Conservation (phyloP, 768 basidiomycete species). For the Xerocomellus chrysenteron region DNA sequence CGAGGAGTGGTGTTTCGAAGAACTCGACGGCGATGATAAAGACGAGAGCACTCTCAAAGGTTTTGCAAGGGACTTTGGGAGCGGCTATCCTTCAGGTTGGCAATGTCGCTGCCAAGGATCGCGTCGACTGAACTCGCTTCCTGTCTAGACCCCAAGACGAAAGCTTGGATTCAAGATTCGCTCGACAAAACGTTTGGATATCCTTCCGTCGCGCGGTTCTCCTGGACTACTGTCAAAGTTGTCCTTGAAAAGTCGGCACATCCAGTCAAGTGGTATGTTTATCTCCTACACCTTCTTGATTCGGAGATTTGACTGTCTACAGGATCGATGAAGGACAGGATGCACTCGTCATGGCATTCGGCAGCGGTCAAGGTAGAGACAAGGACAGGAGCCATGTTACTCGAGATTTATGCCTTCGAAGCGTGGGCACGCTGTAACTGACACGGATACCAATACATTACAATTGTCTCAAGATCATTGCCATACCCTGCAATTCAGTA, state of each 20-base stretch:
- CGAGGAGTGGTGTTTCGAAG: slow-evolving; percentile 82
- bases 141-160: slow-evolving; percentile 83
- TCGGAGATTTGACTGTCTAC: neutral
- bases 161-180: slow-evolving; percentile 75
- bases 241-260: slow-evolving; percentile 79
- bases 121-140: neutral
- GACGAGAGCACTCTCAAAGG: slow-evolving; percentile 3
- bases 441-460: slow-evolving; percentile 16
- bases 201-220: slow-evolving; percentile 87
- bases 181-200: slow-evolving; percentile 91
- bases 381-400: slow-evolving; percentile 71
- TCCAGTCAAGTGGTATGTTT: slow-evolving; percentile 70
- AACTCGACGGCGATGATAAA: slow-evolving; percentile 36
- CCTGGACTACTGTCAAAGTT: slow-evolving; percentile 92
- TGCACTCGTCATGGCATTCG: slow-evolving; percentile 73
- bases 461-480: neutral
- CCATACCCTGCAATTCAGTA: slow-evolving; percentile 9
- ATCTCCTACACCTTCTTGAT: neutral
- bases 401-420: slow-evolving; percentile 71
- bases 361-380: slow-evolving; percentile 65
- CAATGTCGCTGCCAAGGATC: neutral
- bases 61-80: slow-evolving; percentile 53
- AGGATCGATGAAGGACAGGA: slow-evolving; percentile 88
- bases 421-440: slow-evolving; percentile 59
- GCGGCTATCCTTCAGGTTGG: slow-evolving; percentile 88